Base-by-base conservation (phyloP, 495 filamentous ascomycete genomes). In the Schizothecium vesticola region DNA sequence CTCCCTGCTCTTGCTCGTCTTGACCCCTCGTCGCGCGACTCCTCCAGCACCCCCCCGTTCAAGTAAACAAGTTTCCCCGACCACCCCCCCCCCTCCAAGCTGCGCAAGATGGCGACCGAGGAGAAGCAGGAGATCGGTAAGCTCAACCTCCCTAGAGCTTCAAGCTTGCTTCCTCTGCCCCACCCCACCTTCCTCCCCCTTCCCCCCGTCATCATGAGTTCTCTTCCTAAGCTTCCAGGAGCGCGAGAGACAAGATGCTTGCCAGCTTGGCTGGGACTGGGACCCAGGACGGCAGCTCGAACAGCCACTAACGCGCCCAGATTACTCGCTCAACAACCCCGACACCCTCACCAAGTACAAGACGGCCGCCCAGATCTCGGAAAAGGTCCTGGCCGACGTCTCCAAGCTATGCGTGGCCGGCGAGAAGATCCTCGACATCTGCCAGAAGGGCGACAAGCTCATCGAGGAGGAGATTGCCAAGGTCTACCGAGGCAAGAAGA, bases 271-370 rank as follows among this genome's bases (percentile, higher is more conserved):
- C 28, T 28, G 60, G 29, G 21, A 56, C 12, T 3, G 24, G 31
- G 31, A 10, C 22, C 21, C 7, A 12, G 19, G 22, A 22, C 60
- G n/a, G 12, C 61, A 51, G 23, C 31, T 2, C 12, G 21, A 24
- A 56, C 22, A 25, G 9, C 13, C 36, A 56, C 23, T 57, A n/a
- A 19, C 25, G 63, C 51, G 28, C 19, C 51, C 70, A 97, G 95
- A 98, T 79, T 96, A 98, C 85, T 87, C 92, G 69, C 86, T 97
- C 76, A 91, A 90, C 82, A 99, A 98, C 85, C 93, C 95, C 62
- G 94, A 98, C 74, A 97, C 93, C 71, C 86, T 99, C 72, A 97
- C 96, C 78, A 99, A 98, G 85, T 99, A 99, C 85, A 98, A 96
- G 86, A 92, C 90, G 70, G 96, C 95, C 55, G 95, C 92, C 61